Evolutionary conservation across 2,329 filamentous ascomycete species (phyloP), one percentile per base, ranked within the genome.

Genomic region (Rutstroemia sp.): DNA sequence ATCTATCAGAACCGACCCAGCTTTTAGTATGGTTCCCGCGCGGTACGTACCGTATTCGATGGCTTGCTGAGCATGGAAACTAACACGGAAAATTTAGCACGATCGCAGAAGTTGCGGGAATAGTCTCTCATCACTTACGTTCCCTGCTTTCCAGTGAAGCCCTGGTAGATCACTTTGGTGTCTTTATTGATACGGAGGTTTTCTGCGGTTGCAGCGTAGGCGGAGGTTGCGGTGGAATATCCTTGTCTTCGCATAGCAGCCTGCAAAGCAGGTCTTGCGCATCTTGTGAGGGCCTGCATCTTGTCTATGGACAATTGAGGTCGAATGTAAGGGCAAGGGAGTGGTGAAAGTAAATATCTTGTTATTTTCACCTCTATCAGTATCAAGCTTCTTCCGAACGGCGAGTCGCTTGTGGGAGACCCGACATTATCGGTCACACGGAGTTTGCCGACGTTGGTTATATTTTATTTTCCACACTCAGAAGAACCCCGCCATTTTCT

Each of bases 131-230:
- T 46, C 54, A 86, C 86, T 76, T 74, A 91, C 87, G 88, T 92
- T 87, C 90, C 90, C 82, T 95, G 91, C 81, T 89, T 94, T 73
- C 92, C 92, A 57, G 92, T 97, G 75, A 97, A 97, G 66, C 94
- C 94, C 78, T 99, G 94, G 80, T 84, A 97, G 69, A 97, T 79
- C 65, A 99, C 90, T 79, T 94, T 95, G 68, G 94, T 99, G 66
- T 96, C 86, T 73, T 79, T 72, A 75, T 91, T 96, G 79, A 97
- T 92, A 76, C 90, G 88, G 70, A 97, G 83, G 80, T 97, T 97
- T 70, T 86, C 78, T 71, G 86, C 79, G 58, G 88, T 92, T 68
- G 82, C 73, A 65, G 84, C 75, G 73, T 92, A 92, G 61, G 83
- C 82, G 64, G 84, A 82, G 60, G 80, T 79, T 64, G 80, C 75